Conservation (phyloP, 352 stramenopile species). For the Globisporangium carolinianum region DNA sequence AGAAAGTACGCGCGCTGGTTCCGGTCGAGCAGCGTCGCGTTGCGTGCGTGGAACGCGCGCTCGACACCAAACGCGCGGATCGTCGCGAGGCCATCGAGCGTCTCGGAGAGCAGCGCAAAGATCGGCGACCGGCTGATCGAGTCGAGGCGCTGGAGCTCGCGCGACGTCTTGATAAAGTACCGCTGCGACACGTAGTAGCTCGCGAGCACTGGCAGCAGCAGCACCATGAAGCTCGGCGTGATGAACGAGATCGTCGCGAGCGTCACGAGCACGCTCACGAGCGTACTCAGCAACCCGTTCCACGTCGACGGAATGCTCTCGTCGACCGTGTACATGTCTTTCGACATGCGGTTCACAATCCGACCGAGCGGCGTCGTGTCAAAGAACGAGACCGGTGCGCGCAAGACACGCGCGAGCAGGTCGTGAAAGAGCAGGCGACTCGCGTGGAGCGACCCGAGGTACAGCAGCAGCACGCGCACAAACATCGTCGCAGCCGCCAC, state of each 20-base stretch:
- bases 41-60: constrained; percentile 22
- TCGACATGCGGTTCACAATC: constrained; percentile 75
- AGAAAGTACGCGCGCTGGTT: constrained; percentile 74
- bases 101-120: constrained; percentile 94
- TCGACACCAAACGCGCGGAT: constrained; percentile 85
- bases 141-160: constrained; percentile 95
- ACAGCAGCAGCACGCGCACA: constrained; percentile 48
- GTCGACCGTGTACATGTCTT: constrained; percentile 77
- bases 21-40: constrained; percentile 17
- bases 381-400: constrained; percentile 71
- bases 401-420: constrained; percentile 88
- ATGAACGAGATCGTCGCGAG: constrained; percentile 65
- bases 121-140: constrained; percentile 90
- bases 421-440: constrained; percentile 49
- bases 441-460: constrained; percentile 49
- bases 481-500: constrained; percentile 58
- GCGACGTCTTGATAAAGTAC: constrained; percentile 90
- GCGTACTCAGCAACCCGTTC: constrained; percentile 64
- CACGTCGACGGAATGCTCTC: constrained; percentile 62
- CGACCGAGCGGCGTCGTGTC: constrained; percentile 74
- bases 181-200: constrained; percentile 74
- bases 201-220: constrained; percentile 64
- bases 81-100: constrained; percentile 90
- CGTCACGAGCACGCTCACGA: constrained; percentile 58
- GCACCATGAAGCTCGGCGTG: constrained; percentile 61